phyloP scores from a whole-genome alignment of 1,284 basidiomycete species.

The Sphagnurus paluster region DNA sequence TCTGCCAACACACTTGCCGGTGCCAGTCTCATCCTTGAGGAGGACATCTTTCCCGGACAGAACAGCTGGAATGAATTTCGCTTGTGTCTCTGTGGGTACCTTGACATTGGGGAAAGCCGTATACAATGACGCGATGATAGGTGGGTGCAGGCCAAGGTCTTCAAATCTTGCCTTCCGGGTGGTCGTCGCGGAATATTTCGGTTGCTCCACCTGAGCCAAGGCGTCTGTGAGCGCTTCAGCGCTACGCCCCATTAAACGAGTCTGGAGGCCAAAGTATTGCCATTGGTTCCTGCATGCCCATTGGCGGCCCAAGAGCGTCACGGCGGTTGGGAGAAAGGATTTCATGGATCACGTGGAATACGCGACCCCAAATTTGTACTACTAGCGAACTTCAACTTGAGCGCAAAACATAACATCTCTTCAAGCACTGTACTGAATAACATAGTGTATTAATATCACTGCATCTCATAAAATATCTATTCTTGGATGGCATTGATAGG shows the following conservation, averaged over 20 bases:
- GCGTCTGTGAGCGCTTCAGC: constrained; percentile 18
- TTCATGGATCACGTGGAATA: constrained; percentile 28
- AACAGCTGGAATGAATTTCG: constrained; percentile 61
- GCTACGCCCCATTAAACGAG: constrained; percentile 19
- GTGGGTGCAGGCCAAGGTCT: constrained; percentile 48
- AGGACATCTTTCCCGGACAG: constrained; percentile 58
- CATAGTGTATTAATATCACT: background rate
- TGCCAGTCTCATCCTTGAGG: constrained; percentile 68
- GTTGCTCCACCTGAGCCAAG: background rate
- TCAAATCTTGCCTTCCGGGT: constrained; percentile 37
- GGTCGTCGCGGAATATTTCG: background rate
- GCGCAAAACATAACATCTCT: background rate
- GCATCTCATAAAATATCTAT: background rate
- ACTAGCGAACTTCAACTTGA: background rate
- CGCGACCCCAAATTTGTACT: constrained; percentile 8
- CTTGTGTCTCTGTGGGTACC: constrained; percentile 60
- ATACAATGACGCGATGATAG: constrained; percentile 47
- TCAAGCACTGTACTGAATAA: background rate
- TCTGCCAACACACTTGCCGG: constrained; percentile 62
- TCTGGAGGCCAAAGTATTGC: constrained; percentile 10
- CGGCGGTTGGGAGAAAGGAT: constrained; percentile 26
- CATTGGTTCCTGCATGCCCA: constrained; percentile 19
- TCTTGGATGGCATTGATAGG: constrained; percentile 40
- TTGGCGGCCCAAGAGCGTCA: constrained; percentile 16
- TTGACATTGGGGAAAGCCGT: constrained; percentile 64